A percentile compares a stretch with the other conserved stretches of the same genome.
These are phyloP conservation scores for Curvularia lunata DNA, from an alignment of 2,329 filamentous ascomycete species.

Conservation along the genomic window DNA sequence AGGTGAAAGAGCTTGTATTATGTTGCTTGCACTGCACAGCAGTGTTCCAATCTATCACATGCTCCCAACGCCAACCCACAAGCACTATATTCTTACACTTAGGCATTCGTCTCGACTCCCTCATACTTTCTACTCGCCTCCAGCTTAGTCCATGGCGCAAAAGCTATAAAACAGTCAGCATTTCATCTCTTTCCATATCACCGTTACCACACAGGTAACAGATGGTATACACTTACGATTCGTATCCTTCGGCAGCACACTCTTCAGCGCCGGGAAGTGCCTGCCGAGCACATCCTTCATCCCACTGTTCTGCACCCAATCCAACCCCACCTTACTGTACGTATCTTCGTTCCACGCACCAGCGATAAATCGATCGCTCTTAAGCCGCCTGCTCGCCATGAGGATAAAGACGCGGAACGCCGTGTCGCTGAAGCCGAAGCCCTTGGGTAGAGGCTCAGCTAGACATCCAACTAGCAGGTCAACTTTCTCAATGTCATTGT, in stretches of 20 bases:
- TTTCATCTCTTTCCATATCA: constrained; percentile 8
- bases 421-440: constrained; percentile 58
- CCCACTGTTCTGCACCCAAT: constrained; percentile 52
- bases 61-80: no score
- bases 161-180: constrained; percentile 30
- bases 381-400: constrained; percentile 53
- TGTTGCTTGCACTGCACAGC: background rate
- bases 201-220: constrained; percentile 34
- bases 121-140: constrained; percentile 28
- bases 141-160: constrained; percentile 32
- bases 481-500: constrained; percentile 52
- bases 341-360: constrained; percentile 50
- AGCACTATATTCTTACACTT: background rate
- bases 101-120: constrained; percentile 29
- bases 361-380: constrained; percentile 56
- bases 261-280: constrained; percentile 49
- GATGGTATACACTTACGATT: background rate
- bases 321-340: constrained; percentile 52
- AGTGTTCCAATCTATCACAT: background rate
- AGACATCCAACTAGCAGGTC: constrained; percentile 54
- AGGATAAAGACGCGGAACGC: constrained; percentile 57
- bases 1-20: background rate
- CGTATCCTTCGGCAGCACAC: background rate
- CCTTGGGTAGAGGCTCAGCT: constrained; percentile 53
- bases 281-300: constrained; percentile 55